Base-by-base conservation (phyloP, 2,329 filamentous ascomycete species). In the Neonectria punicea region DNA sequence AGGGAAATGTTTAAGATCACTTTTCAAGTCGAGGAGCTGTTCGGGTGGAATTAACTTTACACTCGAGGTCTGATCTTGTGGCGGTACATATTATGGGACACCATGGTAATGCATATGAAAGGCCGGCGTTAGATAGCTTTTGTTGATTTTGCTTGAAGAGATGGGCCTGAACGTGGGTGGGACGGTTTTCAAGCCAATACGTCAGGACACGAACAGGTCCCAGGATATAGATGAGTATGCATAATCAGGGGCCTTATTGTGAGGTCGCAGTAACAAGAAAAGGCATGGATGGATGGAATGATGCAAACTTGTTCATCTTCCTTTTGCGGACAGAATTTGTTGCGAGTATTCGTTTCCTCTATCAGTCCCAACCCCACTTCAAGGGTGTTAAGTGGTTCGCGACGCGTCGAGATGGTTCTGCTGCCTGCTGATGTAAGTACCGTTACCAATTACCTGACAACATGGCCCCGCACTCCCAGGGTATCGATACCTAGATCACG, bases 351-450 rank as follows among this genome's bases (percentile, higher is more conserved):
- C 36, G 13, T 39, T 39, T 6, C 7, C 36, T n/a, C 6, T 1
- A 16, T 25, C 6, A 39, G 14, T 39, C 13, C 14, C 20, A 25
- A 53, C 51, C 51, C 34, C 34, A 34, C 50, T 7, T 20, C 28
- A 18, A 50, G 62, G 60, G 65, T 69, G 64, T 70, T 70, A 63
- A 65, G 65, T 64, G 65, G 53, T 62, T 61, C 58, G 49, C 47
- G 58, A 39, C 54, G 62, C 62, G 58, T 62, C 55, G 22, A 43
- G 58, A 56, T 43, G 53, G 14, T 41, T 65, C 46, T 56, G 30
- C 34, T 63, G 36, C 54, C 54, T 44, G 16, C 53, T 44, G 20
- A 58, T 53, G 16, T 49, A 66, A 53, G 61, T 61, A 62, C 30
- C 25, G 28, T 28, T 62, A 66, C 63, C 18, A 7, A 20, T 28